These are phyloP conservation scores for Annulohypoxylon moriforme DNA, from an alignment of 495 filamentous ascomycete genomes.

Conservation along the genomic window DNA sequence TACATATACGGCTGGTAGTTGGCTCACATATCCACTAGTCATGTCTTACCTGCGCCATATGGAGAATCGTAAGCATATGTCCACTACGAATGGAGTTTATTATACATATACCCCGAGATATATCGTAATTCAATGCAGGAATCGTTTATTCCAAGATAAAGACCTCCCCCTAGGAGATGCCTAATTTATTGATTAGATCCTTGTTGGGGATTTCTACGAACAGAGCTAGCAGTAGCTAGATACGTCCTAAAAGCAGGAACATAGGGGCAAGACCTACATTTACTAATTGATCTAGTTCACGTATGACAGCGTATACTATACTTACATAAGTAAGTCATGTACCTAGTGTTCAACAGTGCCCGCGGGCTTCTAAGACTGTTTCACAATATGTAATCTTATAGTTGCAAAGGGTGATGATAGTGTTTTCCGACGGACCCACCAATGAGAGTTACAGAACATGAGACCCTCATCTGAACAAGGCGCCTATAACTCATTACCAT, in stretches of 20 bases:
- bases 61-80: neutral
- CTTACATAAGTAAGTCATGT: neutral
- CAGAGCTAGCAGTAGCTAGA: neutral
- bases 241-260: neutral
- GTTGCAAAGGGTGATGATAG: neutral
- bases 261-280: neutral
- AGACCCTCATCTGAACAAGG: conserved; percentile 8
- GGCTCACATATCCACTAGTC: neutral
- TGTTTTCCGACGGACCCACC: neutral
- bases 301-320: neutral
- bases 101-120: neutral
- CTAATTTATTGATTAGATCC: neutral
- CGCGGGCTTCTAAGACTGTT: neutral
- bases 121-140: neutral
- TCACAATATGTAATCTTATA: neutral
- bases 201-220: neutral
- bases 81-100: neutral
- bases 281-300: neutral
- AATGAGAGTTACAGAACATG: neutral
- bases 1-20: no score
- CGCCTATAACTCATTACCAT: neutral
- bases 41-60: neutral
- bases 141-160: neutral
- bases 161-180: neutral
- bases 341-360: neutral